phyloP scores from a whole-genome alignment of 2,329 filamentous ascomycete genomes.

The Elsinoe ampelina region DNA sequence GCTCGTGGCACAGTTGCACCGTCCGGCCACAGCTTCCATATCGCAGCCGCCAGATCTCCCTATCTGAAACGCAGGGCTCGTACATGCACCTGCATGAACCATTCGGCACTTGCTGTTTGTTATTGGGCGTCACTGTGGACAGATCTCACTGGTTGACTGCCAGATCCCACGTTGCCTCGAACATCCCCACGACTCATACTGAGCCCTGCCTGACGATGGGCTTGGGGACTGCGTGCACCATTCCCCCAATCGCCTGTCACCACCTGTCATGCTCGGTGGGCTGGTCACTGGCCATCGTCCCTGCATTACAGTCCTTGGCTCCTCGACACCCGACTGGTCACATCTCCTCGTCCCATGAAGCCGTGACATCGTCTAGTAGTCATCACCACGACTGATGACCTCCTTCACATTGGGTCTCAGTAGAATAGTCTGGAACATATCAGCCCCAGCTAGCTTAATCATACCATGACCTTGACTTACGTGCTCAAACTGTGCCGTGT shows the following conservation, averaged over 20 bases:
- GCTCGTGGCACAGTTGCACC: not conserved
- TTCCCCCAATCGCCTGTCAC: too few species aligned
- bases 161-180: not conserved
- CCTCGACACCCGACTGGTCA: not conserved
- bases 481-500: conserved; percentile 57
- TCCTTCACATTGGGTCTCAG: conserved; percentile 33
- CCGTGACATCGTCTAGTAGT: conserved; percentile 20
- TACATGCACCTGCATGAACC: not conserved
- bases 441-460: conserved; percentile 11
- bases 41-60: not conserved
- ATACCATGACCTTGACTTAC: conserved; percentile 26
- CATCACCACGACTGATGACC: conserved; percentile 33
- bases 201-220: too few species aligned
- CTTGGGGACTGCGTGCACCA: too few species aligned
- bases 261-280: too few species aligned
- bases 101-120: not conserved
- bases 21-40: not conserved
- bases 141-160: not conserved
- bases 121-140: not conserved
- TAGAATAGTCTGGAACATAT: conserved; percentile 29
- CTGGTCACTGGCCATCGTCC: not conserved
- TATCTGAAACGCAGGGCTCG: not conserved
- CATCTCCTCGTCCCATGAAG: not conserved
- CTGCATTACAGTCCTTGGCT: not conserved
- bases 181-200: too few species aligned